Evolutionary conservation across 2,329 filamentous ascomycete species (phyloP).

Genomic region (Aspergillus flavus): DNA sequence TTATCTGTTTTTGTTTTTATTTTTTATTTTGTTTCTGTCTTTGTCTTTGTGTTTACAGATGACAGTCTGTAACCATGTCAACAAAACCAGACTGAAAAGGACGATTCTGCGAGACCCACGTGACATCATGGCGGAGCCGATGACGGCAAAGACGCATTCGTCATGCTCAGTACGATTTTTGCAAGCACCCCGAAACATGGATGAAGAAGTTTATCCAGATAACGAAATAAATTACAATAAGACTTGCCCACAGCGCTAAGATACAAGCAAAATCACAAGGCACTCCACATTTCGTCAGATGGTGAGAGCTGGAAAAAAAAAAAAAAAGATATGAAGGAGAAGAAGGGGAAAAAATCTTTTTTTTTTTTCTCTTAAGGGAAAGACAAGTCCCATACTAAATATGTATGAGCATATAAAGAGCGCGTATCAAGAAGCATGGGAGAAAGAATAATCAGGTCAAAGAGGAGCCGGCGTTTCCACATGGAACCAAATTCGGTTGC

Average conservation of each 20-base stretch:
- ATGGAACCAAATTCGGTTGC: slow-evolving; percentile 17
- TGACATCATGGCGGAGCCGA: slow-evolving; percentile 24
- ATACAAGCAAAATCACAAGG: background rate
- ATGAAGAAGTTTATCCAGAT: slow-evolving; percentile 1
- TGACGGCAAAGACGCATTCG: slow-evolving; percentile 13
- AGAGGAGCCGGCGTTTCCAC: slow-evolving; percentile 21
- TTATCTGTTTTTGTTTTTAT: background rate
- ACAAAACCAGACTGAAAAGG: background rate
- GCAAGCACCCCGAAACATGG: background rate
- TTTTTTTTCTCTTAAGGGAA: background rate
- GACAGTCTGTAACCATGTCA: background rate
- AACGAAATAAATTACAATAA: background rate
- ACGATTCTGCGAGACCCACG: slow-evolving; percentile 20
- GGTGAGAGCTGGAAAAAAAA: background rate
- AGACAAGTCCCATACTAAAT: slow-evolving; percentile 1
- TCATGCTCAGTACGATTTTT: slow-evolving; percentile 12
- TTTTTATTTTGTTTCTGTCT: background rate
- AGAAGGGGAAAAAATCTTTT: background rate
- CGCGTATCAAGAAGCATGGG: slow-evolving; percentile 3
- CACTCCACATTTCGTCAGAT: background rate
- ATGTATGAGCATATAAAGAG: background rate
- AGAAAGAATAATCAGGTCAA: slow-evolving; percentile 12
- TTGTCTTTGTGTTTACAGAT: background rate
- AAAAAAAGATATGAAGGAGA: background rate
- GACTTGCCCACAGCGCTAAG: background rate